A percentile compares a stretch with the other conserved stretches of the same genome.
These are phyloP conservation scores for Hemisphaericaspora subhashii DNA, from an alignment of 1,139 yeast species.

Conservation along the genomic window DNA sequence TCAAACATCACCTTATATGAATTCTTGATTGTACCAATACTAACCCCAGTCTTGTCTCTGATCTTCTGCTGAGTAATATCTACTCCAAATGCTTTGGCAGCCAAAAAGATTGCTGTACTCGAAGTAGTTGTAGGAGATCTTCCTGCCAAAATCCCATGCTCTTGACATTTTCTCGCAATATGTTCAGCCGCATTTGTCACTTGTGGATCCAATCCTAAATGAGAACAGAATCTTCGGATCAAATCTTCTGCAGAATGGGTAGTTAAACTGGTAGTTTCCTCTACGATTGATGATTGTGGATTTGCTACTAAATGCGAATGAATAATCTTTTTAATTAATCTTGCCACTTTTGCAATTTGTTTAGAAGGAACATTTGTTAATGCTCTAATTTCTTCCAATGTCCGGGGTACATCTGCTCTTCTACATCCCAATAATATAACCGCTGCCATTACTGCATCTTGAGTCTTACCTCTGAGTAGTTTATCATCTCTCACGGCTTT, in stretches of 20 bases:
- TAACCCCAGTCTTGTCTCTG: constrained; percentile 93
- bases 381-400: constrained; percentile 94
- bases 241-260: constrained; percentile 95
- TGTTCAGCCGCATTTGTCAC: constrained; percentile 91
- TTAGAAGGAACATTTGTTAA: constrained; percentile 89
- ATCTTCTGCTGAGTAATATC: constrained; percentile 71
- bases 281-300: constrained; percentile 49
- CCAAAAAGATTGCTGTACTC: constrained; percentile 93
- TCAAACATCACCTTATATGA: constrained; percentile 81
- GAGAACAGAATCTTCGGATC: constrained; percentile 92
- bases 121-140: constrained; percentile 96
- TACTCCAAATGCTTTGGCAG: constrained; percentile 68
- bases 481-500: constrained; percentile 87
- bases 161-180: constrained; percentile 84
- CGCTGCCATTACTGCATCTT: constrained; percentile 94
- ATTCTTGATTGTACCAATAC: constrained; percentile 95
- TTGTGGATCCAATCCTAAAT: constrained; percentile 79
- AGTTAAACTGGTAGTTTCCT: constrained; percentile 29
- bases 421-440: constrained; percentile 92
- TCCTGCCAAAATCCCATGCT: constrained; percentile 90
- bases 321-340: constrained; percentile 73
- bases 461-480: constrained; percentile 83
- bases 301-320: constrained; percentile 43
- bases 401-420: constrained; percentile 88
- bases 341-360: constrained; percentile 86